Conservation (phyloP, 148 eudicot species). For the Tetragonia tetragonoides region DNA sequence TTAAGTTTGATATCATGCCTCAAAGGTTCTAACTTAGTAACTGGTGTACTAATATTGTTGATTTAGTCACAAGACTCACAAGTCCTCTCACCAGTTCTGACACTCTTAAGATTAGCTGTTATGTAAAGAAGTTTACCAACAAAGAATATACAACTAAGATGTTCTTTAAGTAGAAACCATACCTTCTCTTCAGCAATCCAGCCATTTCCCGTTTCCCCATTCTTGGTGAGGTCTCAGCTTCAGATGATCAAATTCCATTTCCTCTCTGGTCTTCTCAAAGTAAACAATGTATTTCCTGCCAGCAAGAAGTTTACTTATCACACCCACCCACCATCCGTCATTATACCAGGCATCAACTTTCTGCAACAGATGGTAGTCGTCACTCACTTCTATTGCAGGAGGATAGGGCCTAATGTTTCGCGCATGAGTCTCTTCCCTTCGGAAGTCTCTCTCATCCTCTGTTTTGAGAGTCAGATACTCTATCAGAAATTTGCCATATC, state of each 20-base stretch:
- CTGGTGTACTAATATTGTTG: no score
- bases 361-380: constrained; percentile 32
- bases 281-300: constrained; percentile 38
- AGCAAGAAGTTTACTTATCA: constrained; percentile 37
- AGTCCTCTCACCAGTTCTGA: not conserved
- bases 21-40: no score
- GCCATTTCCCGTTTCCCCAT: constrained; percentile 54
- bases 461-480: constrained; percentile 47
- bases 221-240: constrained; percentile 58
- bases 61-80: not conserved
- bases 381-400: constrained; percentile 31
- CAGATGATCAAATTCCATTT: constrained; percentile 40
- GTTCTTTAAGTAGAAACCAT: not conserved
- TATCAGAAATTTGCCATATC: constrained; percentile 35
- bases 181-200: constrained; percentile 44
- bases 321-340: constrained; percentile 58
- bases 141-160: not conserved
- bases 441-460: constrained; percentile 27
- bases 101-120: not conserved
- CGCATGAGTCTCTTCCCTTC: constrained; percentile 33
- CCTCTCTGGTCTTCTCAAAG: constrained; percentile 41
- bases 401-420: constrained; percentile 48
- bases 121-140: not conserved
- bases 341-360: constrained; percentile 61
- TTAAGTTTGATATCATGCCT: not conserved